Evolutionary conservation across 192 early-diverging fungal species (phyloP).

Genomic region (Phlyctochytrium bullatum): DNA sequence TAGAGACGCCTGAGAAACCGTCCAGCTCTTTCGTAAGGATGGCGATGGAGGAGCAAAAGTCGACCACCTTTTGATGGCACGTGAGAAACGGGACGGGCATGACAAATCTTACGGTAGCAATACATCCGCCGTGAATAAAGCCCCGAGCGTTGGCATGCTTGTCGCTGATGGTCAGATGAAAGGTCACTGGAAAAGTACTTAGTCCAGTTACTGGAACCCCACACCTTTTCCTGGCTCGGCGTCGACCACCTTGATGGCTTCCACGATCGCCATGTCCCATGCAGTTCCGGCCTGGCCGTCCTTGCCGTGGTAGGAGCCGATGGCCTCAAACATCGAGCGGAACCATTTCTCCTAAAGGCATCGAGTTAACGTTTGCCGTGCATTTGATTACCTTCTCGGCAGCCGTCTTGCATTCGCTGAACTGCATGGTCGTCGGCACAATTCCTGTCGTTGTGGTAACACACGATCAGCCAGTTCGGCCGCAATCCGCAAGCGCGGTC

Average conservation of each 20-base stretch:
- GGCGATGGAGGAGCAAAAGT: conserved; percentile 1
- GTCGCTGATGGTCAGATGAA: not conserved
- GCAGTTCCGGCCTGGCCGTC: no score
- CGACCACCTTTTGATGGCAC: not conserved
- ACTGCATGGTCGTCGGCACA: no score
- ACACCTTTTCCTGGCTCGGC: not conserved
- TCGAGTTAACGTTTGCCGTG: no score
- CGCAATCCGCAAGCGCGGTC: no score
- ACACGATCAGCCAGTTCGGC: no score
- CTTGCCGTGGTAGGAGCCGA: no score
- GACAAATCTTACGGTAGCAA: conserved; percentile 1
- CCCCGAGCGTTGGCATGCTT: not conserved
- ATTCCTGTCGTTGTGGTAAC: no score
- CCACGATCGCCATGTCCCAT: not conserved
- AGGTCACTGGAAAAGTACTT: not conserved
- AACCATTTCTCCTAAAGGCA: no score
- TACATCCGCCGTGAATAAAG: conserved; percentile 2
- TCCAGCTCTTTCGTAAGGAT: not conserved
- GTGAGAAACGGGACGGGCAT: no score
- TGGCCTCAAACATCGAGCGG: no score
- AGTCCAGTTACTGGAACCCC: not conserved
- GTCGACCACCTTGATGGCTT: not conserved
- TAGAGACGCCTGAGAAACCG: not conserved
- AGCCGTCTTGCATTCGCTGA: no score
- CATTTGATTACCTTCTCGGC: no score